Percentiles rank a stretch among this genome's conserved stretches.
phyloP scores from a whole-genome alignment of 2,329 filamentous ascomycete genomes.

The Neoscytalidium dimidiatum region DNA sequence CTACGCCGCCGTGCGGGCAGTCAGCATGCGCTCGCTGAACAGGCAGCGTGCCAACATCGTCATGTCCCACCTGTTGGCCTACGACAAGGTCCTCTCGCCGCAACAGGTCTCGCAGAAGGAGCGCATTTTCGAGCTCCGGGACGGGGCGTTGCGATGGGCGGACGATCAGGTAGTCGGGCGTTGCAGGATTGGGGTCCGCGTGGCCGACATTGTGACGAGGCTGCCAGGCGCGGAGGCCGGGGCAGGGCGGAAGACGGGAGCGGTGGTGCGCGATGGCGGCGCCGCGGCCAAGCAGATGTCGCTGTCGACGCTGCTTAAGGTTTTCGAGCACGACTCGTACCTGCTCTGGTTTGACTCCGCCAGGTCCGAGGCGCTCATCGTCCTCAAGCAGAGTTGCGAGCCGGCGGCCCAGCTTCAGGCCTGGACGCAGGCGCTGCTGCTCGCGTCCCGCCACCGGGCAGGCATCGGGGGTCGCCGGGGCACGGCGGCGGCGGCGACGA shows the following conservation, averaged over 20 bases:
- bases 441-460: constrained; percentile 33
- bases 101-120: constrained; percentile 62
- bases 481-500: not conserved
- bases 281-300: constrained; percentile 23
- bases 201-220: constrained; percentile 37
- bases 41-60: constrained; percentile 82
- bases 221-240: constrained; percentile 19
- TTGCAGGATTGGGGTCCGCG: constrained; percentile 55
- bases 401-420: constrained; percentile 58
- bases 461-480: not conserved
- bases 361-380: constrained; percentile 54
- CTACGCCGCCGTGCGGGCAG: constrained; percentile 79
- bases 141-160: constrained; percentile 64
- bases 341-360: constrained; percentile 59
- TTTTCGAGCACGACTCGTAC: constrained; percentile 58
- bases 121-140: constrained; percentile 58
- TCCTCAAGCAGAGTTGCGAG: constrained; percentile 61
- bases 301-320: constrained; percentile 50
- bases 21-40: constrained; percentile 83
- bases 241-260: constrained; percentile 2
- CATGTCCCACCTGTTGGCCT: constrained; percentile 57
- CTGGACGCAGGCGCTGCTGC: constrained; percentile 62
- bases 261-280: not conserved
- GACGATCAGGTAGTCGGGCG: constrained; percentile 51
- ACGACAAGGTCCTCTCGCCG: constrained; percentile 59